Evolutionary conservation across 2,329 filamentous ascomycete species (phyloP).

Genomic region (Penicillium vulpinum): DNA sequence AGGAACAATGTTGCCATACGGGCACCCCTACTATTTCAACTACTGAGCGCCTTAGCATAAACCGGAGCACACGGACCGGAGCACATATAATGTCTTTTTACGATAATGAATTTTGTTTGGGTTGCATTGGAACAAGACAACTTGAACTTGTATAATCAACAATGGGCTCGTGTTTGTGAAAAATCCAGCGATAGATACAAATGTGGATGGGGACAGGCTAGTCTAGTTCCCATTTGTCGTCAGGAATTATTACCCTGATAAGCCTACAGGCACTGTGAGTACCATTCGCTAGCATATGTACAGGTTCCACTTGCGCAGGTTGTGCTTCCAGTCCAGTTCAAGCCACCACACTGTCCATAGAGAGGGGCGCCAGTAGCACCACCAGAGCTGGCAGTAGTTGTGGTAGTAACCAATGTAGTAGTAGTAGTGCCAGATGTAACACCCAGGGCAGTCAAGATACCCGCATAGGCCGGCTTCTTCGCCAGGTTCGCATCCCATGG

Average conservation of each 20-base stretch:
- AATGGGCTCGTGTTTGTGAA: background rate
- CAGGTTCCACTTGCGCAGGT: constrained; percentile 31
- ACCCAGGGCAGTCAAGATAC: constrained; percentile 32
- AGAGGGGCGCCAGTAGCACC: constrained; percentile 17
- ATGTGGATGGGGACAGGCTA: background rate
- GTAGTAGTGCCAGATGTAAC: constrained; percentile 13
- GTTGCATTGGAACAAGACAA: background rate
- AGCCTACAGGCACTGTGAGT: constrained; percentile 32
- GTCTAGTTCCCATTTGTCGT: background rate
- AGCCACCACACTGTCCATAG: constrained; percentile 33
- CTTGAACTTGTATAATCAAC: background rate
- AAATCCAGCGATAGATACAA: background rate
- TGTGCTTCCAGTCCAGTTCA: constrained; percentile 29
- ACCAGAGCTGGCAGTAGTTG: constrained; percentile 15
- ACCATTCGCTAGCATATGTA: constrained; percentile 28
- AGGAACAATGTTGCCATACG: constrained; percentile 19
- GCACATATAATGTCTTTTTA: constrained; percentile 2
- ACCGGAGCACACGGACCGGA: background rate
- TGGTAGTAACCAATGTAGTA: constrained; percentile 13
- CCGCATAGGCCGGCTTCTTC: constrained; percentile 51
- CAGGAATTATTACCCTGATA: background rate
- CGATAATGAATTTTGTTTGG: constrained; percentile 16
- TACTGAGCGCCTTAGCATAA: constrained; percentile 15
- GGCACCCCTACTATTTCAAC: constrained; percentile 32
- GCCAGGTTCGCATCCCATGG: constrained; percentile 49